phyloP scores from a whole-genome alignment of 2,329 filamentous ascomycete genomes.

The Blastomyces silverae region DNA sequence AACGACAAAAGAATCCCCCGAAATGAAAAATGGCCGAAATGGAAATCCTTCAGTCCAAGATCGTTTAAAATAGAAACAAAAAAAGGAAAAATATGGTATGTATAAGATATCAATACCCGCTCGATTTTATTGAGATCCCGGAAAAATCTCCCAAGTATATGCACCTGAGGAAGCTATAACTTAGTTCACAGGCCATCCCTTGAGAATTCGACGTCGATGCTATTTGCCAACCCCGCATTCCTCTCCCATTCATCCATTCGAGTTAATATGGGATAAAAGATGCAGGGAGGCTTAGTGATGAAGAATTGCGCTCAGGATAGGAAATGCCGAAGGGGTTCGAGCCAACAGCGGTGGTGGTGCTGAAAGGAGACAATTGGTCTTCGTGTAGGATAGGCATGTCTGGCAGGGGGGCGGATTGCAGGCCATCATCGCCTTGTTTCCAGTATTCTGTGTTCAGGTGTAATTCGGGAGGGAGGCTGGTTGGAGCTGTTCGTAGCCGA shows the following conservation, averaged over 20 bases:
- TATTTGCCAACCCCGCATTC: background rate
- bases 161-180: background rate
- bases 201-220: background rate
- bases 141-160: background rate
- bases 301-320: conserved; percentile 31
- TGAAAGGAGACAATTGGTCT: conserved; percentile 32
- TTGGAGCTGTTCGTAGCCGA: conserved; percentile 26
- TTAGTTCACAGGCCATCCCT: background rate
- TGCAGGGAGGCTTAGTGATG: conserved; percentile 33
- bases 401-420: conserved; percentile 32
- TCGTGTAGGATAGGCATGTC: conserved; percentile 26
- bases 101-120: background rate
- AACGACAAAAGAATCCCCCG: no score
- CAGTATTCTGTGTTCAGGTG: conserved; percentile 26
- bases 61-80: background rate
- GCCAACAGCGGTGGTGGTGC: conserved; percentile 21
- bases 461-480: conserved; percentile 27
- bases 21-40: no score
- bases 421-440: conserved; percentile 16
- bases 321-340: conserved; percentile 28
- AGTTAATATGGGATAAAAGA: conserved; percentile 27
- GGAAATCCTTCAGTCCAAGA: background rate
- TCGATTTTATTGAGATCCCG: background rate
- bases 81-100: background rate
- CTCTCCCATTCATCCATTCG: conserved; percentile 1